A percentile compares a stretch with the other conserved stretches of the same genome.
Evolutionary conservation across 176 grass and related monocot species (phyloP).

Genomic region (Avena atlantica): DNA sequence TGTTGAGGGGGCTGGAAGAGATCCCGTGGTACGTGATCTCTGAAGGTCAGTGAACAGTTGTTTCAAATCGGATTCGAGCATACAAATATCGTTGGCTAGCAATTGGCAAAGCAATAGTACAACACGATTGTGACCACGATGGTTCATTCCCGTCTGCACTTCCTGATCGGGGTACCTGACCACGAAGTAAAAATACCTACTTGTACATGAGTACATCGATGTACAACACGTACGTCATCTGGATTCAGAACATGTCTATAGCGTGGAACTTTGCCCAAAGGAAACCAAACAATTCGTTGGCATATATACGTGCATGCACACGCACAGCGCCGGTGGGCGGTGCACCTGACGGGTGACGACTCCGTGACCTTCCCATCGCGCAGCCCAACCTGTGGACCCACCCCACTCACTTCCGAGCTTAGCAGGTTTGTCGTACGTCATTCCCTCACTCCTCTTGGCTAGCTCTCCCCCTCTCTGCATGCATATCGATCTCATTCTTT

Average conservation of each 20-base stretch:
- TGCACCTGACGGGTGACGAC: neutral
- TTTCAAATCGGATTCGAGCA: no score
- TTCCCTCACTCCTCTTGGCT: neutral
- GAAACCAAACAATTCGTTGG: neutral
- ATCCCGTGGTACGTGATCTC: no score
- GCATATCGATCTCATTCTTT: constrained; percentile 15
- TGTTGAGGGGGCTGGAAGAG: no score
- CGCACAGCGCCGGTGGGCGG: neutral
- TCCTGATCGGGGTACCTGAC: neutral
- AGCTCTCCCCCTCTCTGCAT: neutral
- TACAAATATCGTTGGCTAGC: no score
- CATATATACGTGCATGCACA: neutral
- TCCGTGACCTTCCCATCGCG: neutral
- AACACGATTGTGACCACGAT: neutral
- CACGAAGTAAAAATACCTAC: neutral
- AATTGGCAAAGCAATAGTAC: no score
- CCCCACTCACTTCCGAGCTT: neutral
- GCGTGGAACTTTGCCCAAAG: neutral
- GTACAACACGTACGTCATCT: neutral
- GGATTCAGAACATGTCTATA: neutral
- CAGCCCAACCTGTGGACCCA: constrained; percentile 19
- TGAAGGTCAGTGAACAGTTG: no score
- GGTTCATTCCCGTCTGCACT: neutral
- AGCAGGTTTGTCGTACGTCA: constrained; percentile 32
- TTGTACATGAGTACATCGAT: neutral